Percentiles rank a stretch among this genome's conserved stretches.
Conservation (phyloP, 345 rosid species). For the Eucalyptus caleyi region DNA sequence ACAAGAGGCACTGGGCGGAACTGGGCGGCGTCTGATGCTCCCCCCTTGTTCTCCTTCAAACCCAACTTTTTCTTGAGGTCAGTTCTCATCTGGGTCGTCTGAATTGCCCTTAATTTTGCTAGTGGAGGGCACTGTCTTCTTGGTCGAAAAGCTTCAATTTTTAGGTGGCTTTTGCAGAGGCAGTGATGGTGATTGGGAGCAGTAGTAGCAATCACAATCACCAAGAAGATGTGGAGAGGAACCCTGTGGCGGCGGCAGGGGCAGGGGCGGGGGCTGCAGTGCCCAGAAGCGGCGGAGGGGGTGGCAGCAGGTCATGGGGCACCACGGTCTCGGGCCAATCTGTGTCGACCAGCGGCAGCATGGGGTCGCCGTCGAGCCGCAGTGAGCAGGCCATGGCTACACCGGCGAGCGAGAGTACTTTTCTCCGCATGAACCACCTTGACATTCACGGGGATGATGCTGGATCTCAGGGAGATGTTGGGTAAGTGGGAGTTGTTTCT, state of each 20-base stretch:
- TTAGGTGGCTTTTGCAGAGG: background rate
- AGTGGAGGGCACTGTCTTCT: background rate
- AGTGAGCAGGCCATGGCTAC: conserved; percentile 59
- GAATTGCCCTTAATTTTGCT: background rate
- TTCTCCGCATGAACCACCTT: conserved; percentile 53
- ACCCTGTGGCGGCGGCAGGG: conserved; percentile 4
- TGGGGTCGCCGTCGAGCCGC: conserved; percentile 89
- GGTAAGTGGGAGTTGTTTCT: conserved; percentile 11
- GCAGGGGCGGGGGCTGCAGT: conserved; percentile 12
- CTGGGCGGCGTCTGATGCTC: background rate
- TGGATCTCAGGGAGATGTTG: conserved; percentile 71
- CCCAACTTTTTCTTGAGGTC: background rate
- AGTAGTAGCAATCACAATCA: conserved; percentile 28
- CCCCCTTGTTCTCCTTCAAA: background rate
- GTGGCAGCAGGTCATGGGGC: conserved; percentile 78
- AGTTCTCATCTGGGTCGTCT: background rate
- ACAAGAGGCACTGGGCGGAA: background rate
- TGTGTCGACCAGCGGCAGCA: conserved; percentile 47
- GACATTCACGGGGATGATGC: conserved; percentile 93
- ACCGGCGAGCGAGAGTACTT: conserved; percentile 62
- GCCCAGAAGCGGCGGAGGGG: conserved; percentile 23
- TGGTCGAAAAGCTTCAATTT: background rate
- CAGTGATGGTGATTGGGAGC: conserved; percentile 2
- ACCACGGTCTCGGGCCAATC: conserved; percentile 12
- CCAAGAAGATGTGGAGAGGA: conserved; percentile 43